Percentiles rank a stretch among this genome's conserved stretches.
Conservation (phyloP, 2,329 filamentous ascomycete species). For the Ceratocystis ficicola region DNA sequence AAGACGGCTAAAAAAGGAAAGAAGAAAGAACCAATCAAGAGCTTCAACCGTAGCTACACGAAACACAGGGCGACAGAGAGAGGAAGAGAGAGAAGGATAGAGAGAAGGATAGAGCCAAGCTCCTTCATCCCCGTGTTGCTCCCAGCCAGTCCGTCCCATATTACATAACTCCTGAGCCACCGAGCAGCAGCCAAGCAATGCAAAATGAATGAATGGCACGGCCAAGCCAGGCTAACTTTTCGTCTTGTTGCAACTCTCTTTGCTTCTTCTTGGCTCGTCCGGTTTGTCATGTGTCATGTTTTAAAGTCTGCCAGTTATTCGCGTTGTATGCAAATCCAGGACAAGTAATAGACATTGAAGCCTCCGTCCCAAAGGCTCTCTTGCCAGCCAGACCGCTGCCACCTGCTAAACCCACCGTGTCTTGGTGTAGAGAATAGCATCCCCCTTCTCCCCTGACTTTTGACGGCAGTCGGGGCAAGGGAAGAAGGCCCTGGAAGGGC, state of each 20-base stretch:
- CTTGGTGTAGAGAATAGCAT: too few species aligned
- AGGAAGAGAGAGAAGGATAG: too few species aligned
- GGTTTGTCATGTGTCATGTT: not conserved
- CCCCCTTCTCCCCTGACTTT: not conserved
- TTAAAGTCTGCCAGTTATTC: not conserved
- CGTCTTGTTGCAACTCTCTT: not conserved
- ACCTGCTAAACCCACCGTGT: not conserved
- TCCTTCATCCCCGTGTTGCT: not conserved
- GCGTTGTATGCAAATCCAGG: not conserved
- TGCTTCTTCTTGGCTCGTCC: constrained; percentile 2
- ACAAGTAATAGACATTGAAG: not conserved
- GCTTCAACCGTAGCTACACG: too few species aligned
- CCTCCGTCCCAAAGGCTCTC: not conserved
- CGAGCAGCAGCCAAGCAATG: not conserved
- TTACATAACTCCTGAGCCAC: not conserved
- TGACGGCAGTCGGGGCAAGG: not conserved
- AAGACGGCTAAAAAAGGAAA: not conserved
- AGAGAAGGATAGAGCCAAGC: not conserved
- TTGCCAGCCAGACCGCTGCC: not conserved
- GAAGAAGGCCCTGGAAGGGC: not conserved
- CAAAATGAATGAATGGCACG: not conserved
- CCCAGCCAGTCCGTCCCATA: not conserved
- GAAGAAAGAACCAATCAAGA: not conserved
- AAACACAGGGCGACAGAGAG: too few species aligned
- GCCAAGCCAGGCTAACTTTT: not conserved